Conservation (phyloP, 1,139 yeast species). For the Saccharomyces hybrid region DNA sequence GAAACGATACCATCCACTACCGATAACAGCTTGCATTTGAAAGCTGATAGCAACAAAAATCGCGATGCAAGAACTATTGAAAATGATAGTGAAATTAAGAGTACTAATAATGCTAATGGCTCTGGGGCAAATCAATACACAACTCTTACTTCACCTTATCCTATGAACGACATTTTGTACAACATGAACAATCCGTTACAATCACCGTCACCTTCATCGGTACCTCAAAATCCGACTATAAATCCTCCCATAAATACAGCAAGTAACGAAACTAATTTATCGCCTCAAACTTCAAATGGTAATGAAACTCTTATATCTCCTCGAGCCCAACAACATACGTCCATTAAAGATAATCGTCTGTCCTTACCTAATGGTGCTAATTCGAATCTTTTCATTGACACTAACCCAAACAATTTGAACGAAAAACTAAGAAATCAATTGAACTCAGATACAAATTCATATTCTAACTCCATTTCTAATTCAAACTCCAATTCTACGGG, state of each 20-base stretch:
- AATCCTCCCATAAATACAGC: background rate
- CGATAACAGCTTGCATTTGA: background rate
- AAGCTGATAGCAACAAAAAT: background rate
- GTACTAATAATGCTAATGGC: background rate
- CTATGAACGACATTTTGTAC: background rate
- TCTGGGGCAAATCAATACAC: background rate
- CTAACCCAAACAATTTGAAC: background rate
- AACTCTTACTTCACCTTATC: background rate
- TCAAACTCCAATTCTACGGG: background rate
- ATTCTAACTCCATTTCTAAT: background rate
- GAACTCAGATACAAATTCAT: background rate
- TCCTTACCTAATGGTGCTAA: background rate
- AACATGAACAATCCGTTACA: background rate
- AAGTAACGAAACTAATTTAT: background rate
- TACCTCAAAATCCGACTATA: background rate
- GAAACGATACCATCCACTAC: background rate
- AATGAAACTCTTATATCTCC: background rate
- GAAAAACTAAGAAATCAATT: background rate
- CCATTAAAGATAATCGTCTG: background rate
- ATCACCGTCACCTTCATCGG: background rate
- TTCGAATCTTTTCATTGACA: background rate
- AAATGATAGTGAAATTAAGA: background rate
- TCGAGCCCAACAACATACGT: background rate
- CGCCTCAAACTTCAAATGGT: background rate
- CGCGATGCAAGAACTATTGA: background rate